Evolutionary conservation across 768 basidiomycete genomes (phyloP).

Genomic region (Phlegmacium glaucopus): DNA sequence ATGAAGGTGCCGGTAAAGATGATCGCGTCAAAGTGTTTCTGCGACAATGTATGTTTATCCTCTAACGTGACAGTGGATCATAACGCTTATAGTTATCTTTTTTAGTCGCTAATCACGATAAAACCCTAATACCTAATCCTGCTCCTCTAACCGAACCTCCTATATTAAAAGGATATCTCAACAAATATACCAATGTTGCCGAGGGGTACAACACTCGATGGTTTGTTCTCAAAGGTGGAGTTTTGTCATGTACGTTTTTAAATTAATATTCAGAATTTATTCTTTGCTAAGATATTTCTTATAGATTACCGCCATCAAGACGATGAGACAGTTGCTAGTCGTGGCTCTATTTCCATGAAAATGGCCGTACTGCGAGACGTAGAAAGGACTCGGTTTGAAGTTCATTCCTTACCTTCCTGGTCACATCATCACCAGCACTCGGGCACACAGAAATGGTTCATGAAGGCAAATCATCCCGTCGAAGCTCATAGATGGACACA

Average conservation of each 20-base stretch:
- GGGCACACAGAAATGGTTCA: constrained; percentile 70
- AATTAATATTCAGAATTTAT: neutral
- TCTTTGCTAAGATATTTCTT: constrained; percentile 9
- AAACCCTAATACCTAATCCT: constrained; percentile 54
- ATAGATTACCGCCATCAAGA: constrained; percentile 84
- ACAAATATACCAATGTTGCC: constrained; percentile 92
- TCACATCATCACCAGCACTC: constrained; percentile 32
- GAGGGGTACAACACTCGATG: constrained; percentile 87
- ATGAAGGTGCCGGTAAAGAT: constrained; percentile 70
- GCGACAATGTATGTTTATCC: constrained; percentile 65
- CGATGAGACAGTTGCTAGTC: constrained; percentile 80
- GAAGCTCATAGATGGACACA: constrained; percentile 88
- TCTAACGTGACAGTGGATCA: neutral
- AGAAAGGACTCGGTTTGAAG: constrained; percentile 78
- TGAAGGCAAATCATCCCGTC: constrained; percentile 83
- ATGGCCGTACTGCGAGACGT: constrained; percentile 62
- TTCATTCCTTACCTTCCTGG: constrained; percentile 58
- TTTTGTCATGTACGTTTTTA: constrained; percentile 69
- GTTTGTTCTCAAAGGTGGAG: constrained; percentile 87
- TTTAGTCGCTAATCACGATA: constrained; percentile 80
- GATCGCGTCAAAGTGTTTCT: constrained; percentile 82
- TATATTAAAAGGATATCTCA: constrained; percentile 70
- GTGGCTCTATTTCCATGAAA: constrained; percentile 88
- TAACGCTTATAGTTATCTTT: neutral
- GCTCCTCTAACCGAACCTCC: constrained; percentile 49